Evolutionary conservation across 495 filamentous ascomycete genomes (phyloP), one percentile per base, ranked within the genome.

Genomic region (Daldinia grandis): DNA sequence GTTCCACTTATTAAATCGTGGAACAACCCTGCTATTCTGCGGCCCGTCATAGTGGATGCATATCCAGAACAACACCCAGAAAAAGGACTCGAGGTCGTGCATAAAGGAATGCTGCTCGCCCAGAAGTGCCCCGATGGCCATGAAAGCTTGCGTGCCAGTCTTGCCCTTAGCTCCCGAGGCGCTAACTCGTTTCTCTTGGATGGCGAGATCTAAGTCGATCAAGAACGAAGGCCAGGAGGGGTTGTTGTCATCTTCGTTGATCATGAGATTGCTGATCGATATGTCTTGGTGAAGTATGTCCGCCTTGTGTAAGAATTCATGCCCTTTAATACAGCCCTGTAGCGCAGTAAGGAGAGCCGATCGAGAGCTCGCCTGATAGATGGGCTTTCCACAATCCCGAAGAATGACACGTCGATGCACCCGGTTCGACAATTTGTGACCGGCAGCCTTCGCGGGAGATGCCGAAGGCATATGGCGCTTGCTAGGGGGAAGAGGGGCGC

Each of bases 81-180:
- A 86, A 71, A 87, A 85, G 30, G 80, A 87, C 76, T 87, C 82
- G 12, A 87, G 76, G 66, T 83, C 77, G 64, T 83, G 78, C 78
- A 78, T 81, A 42, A 82, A 81, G 2, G 67, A 74, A 68, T 82
- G 77, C 25, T 76, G 58, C 53, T 82, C 63, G 66, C 74, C 76
- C 27, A 69, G 49, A 57, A 82, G 76, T 37, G 66, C 72, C 28
- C 76, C 72, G 35, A 84, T 81, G n/a, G 79, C 78, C 76, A 84
- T 82, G 56, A 82, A 82, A 24, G 76, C 79, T 75, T 74, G 80
- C 9, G 78, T 84, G 56, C 80, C 78, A 17, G 73, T 81, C 67
- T 76, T 82, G 9, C 74, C 77, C 49, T 73, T 75, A 35, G 78
- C 78, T 66, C 78, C 80, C 10, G 71, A 79, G 37, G 62, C 56